Percentiles rank a stretch among this genome's conserved stretches.
Evolutionary conservation across 306 rosid genomes (phyloP).

Genomic region (Medicago arabica): DNA sequence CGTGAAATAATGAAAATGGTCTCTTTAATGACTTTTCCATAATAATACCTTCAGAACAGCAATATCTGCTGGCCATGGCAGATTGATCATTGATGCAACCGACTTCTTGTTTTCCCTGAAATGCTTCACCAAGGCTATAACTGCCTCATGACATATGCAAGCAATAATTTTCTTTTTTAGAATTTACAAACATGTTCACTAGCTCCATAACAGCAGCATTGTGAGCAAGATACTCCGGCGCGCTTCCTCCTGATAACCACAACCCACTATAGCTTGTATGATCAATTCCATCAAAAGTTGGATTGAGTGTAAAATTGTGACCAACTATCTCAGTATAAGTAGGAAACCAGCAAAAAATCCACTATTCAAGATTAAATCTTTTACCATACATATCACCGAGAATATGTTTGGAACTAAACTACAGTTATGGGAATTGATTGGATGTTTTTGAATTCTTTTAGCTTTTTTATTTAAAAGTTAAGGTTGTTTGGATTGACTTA

Average conservation of each 20-base stretch:
- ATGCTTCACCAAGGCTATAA: slow-evolving; percentile 48
- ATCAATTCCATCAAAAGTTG: slow-evolving; percentile 75
- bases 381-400: background rate
- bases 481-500: background rate
- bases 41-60: slow-evolving; percentile 75
- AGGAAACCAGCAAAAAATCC: slow-evolving; percentile 49
- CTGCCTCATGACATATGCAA: slow-evolving; percentile 67
- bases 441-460: background rate
- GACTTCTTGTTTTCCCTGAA: slow-evolving; percentile 55
- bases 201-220: slow-evolving; percentile 56
- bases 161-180: slow-evolving; percentile 64
- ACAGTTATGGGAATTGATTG: background rate
- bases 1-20: background rate
- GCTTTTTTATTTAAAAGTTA: background rate
- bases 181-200: slow-evolving; percentile 54
- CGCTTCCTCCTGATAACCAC: slow-evolving; percentile 84
- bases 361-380: slow-evolving; percentile 19
- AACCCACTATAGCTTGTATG: slow-evolving; percentile 70
- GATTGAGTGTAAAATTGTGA: slow-evolving; percentile 82
- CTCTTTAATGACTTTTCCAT: background rate
- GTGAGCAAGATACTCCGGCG: slow-evolving; percentile 84
- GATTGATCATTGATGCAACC: slow-evolving; percentile 54
- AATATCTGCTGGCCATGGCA: slow-evolving; percentile 67
- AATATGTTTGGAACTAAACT: slow-evolving; percentile 5
- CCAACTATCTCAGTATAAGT: slow-evolving; percentile 70